phyloP scores from a whole-genome alignment of 495 filamentous ascomycete species.

The Penicillium macrosclerotiorum region DNA sequence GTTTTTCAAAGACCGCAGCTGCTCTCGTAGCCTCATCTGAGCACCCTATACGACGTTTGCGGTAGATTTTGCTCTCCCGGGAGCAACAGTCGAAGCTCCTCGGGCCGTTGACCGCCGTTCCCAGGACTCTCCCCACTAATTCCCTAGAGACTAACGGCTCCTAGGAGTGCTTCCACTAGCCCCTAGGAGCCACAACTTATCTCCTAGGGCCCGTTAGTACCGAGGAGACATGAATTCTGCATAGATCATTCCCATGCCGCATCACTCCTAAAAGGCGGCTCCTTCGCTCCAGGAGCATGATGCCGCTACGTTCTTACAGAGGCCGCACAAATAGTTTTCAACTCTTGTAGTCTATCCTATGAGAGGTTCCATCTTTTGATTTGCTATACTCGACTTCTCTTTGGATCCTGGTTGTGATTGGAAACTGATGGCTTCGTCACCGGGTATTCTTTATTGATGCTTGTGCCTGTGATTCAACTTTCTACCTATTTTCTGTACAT shows the following conservation, averaged over 20 bases:
- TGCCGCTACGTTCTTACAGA: slow-evolving; percentile 1
- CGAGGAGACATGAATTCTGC: not conserved
- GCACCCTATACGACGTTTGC: not conserved
- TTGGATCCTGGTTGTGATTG: not conserved
- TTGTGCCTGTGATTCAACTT: not conserved
- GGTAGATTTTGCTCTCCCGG: not conserved
- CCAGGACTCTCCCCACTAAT: slow-evolving; percentile 1
- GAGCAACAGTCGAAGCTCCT: slow-evolving; percentile 5
- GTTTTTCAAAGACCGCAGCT: too few species aligned
- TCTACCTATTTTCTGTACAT: slow-evolving; percentile 2
- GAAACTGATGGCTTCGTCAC: not conserved
- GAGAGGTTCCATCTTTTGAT: not conserved
- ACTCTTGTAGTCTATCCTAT: not conserved
- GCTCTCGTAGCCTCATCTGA: too few species aligned
- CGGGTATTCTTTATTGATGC: not conserved
- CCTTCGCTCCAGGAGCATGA: not conserved
- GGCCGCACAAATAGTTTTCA: not conserved
- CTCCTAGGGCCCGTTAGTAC: slow-evolving; percentile 5
- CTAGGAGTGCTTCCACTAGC: slow-evolving; percentile 6
- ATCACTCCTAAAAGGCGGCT: not conserved
- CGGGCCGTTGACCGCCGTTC: slow-evolving; percentile 3
- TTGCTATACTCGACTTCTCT: not conserved
- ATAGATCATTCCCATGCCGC: not conserved
- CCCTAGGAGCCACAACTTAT: slow-evolving; percentile 3
- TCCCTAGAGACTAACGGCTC: slow-evolving; percentile 1